Conservation (phyloP, 2,329 filamentous ascomycete species). For the Venturia asperata region DNA sequence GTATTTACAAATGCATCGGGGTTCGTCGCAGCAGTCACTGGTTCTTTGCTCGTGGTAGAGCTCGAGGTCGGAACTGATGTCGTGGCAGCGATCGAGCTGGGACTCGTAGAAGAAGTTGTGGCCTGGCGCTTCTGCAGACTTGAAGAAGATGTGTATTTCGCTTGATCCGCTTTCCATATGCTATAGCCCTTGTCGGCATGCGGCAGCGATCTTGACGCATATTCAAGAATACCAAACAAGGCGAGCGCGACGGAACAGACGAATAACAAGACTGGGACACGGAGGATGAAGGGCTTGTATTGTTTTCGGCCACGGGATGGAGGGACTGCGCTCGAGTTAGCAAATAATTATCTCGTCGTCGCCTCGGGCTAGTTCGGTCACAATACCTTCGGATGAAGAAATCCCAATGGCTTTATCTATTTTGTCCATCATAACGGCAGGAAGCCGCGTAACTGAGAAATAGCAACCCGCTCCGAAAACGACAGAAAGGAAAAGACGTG, state of each 20-base stretch:
- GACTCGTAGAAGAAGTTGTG: neutral
- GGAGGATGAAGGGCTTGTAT: slow-evolving; percentile 16
- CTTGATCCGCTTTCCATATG: neutral
- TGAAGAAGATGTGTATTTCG: neutral
- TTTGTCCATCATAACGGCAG: neutral
- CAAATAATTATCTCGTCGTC: neutral
- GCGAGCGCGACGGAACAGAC: slow-evolving; percentile 9
- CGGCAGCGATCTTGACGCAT: slow-evolving; percentile 6
- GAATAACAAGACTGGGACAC: slow-evolving; percentile 12
- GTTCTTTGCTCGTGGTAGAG: neutral
- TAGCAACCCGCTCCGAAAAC: too few relatives aligned
- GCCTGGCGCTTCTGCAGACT: neutral
- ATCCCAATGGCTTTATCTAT: neutral
- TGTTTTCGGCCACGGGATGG: slow-evolving; percentile 2
- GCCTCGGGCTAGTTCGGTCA: neutral
- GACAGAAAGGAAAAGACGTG: neutral
- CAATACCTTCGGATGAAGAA: neutral
- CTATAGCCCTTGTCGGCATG: neutral
- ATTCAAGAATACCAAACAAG: slow-evolving; percentile 12
- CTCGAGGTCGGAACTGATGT: neutral
- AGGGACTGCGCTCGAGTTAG: neutral
- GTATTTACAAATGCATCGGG: slow-evolving; percentile 1
- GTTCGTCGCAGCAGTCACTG: neutral
- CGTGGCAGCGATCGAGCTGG: neutral
- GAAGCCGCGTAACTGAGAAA: neutral